These are phyloP conservation scores for Heliamphora exappendiculata DNA, from an alignment of 148 eudicot genomes.

Conservation along the genomic window DNA sequence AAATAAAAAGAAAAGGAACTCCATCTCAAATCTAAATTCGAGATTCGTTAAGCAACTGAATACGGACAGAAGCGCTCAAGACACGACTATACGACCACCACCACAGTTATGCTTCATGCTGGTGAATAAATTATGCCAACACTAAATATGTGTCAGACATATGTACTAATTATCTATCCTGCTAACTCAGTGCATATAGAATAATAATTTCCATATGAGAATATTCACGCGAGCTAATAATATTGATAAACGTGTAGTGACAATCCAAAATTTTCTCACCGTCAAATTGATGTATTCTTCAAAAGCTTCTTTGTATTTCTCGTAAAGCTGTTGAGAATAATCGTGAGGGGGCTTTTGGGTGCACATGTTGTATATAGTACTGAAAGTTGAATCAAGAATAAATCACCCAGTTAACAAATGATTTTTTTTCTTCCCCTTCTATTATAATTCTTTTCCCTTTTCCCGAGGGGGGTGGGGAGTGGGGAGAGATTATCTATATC, in stretches of 20 bases:
- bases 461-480: too few species aligned
- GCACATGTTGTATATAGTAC: constrained; percentile 35
- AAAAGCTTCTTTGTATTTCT: constrained; percentile 27
- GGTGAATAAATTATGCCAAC: not conserved
- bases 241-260: not conserved
- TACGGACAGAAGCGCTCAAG: not conserved
- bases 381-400: constrained; percentile 15
- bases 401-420: not conserved
- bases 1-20: not conserved
- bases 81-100: not conserved
- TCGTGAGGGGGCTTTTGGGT: constrained; percentile 38
- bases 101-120: not conserved
- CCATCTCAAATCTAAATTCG: not conserved
- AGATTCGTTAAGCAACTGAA: not conserved
- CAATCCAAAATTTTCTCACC: constrained; percentile 19
- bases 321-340: constrained; percentile 34
- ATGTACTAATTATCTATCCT: too few species aligned
- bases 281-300: constrained; percentile 26
- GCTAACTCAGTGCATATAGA: not conserved
- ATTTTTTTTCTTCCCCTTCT: not conserved
- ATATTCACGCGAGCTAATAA: not conserved
- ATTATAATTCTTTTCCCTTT: not conserved
- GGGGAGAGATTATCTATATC: too few species aligned
- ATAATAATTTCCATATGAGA: not conserved
- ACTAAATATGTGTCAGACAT: not conserved